Evolutionary conservation across 163 green algal genomes (phyloP).

Genomic region (Prototheca wickerhamii): DNA sequence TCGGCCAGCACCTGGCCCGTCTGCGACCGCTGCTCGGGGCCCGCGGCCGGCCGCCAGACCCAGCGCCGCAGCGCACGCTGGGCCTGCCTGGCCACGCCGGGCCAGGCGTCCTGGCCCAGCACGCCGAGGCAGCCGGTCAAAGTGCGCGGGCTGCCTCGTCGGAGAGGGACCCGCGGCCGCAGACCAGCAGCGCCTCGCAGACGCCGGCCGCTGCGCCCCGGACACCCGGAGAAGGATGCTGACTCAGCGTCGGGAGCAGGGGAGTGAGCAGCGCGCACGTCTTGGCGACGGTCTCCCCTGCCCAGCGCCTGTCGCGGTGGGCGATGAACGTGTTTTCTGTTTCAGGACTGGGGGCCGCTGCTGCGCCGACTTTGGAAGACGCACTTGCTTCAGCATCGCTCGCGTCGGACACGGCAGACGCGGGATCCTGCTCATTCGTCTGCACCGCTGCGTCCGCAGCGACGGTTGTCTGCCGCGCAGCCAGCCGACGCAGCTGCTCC

Average conservation of each 20-base stretch:
- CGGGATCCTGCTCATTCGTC: too few species aligned
- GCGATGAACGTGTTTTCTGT: constrained; percentile 19
- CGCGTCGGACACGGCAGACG: too few species aligned
- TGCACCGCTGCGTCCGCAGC: too few species aligned
- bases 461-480: too few species aligned
- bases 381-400: too few species aligned
- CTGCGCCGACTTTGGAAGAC: too few species aligned
- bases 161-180: background rate
- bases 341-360: too few species aligned
- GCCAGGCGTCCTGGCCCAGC: background rate
- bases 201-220: constrained; percentile 25
- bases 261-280: constrained; percentile 35
- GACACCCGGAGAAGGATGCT: constrained; percentile 38
- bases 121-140: background rate
- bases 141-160: background rate
- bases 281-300: constrained; percentile 22
- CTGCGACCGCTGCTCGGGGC: too few species aligned
- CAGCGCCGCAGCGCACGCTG: background rate
- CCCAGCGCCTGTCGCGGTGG: constrained; percentile 30
- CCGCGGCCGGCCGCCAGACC: background rate
- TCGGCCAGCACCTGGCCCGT: background rate
- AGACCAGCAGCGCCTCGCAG: background rate
- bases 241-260: constrained; percentile 42
- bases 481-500: too few species aligned
- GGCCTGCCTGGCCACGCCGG: background rate